A percentile compares a stretch with the other conserved stretches of the same genome.
Evolutionary conservation across 331 rosid genomes (phyloP).

Genomic region (Erythrophleum ivorense): DNA sequence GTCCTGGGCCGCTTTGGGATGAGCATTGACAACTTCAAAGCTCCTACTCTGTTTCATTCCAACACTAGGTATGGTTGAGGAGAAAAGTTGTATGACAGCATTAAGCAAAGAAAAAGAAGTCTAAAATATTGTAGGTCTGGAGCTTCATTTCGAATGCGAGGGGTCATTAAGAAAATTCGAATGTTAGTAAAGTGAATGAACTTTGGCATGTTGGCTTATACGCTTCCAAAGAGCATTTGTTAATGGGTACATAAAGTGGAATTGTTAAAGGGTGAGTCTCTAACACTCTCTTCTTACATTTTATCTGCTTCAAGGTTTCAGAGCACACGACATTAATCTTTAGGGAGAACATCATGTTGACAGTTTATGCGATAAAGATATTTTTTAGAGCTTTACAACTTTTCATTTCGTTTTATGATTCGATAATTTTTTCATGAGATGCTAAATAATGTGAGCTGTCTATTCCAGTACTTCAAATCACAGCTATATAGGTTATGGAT

Average conservation of each 20-base stretch:
- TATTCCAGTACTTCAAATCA: neutral
- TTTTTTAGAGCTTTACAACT: neutral
- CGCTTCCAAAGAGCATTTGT: slow-evolving; percentile 12
- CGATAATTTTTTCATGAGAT: neutral
- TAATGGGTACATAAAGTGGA: slow-evolving; percentile 7
- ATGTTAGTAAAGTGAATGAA: slow-evolving; percentile 34
- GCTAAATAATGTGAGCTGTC: neutral
- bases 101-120: slow-evolving; percentile 20
- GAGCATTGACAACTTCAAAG: slow-evolving; percentile 84
- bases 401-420: neutral
- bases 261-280: slow-evolving; percentile 16
- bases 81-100: slow-evolving; percentile 20
- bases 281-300: neutral
- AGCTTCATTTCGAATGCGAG: slow-evolving; percentile 29
- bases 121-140: slow-evolving; percentile 7
- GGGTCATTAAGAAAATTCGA: slow-evolving; percentile 24
- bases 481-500: neutral
- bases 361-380: neutral
- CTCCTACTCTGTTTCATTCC: slow-evolving; percentile 81
- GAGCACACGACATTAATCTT: neutral
- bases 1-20: slow-evolving; percentile 88
- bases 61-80: slow-evolving; percentile 44
- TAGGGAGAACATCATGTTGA: neutral
- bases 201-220: slow-evolving; percentile 15
- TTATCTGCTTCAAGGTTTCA: neutral